Evolutionary conservation across 2,329 filamentous ascomycete species (phyloP).

Genomic region (Sclerotinia glacialis): DNA sequence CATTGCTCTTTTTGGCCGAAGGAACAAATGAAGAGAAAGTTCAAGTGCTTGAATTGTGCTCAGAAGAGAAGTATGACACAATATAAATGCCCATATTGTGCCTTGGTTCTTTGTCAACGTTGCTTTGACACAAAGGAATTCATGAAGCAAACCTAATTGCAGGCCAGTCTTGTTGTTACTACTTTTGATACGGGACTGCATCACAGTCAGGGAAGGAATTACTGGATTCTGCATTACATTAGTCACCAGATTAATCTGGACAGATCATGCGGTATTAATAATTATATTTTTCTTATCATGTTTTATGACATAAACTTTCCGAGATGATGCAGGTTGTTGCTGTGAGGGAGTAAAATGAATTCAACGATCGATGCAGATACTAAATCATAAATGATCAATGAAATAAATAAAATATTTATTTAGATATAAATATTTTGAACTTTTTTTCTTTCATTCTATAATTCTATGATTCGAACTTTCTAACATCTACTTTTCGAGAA

Average conservation of each 20-base stretch:
- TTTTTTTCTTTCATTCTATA: too few relatives aligned
- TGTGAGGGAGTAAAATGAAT: conserved; percentile 37
- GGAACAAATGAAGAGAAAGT: conserved; percentile 26
- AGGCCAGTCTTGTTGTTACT: background rate
- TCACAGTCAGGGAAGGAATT: background rate
- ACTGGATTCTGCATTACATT: background rate
- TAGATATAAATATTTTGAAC: too few relatives aligned
- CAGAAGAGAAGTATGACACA: conserved; percentile 27
- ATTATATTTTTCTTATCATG: background rate
- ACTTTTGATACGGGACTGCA: background rate
- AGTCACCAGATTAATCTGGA: background rate
- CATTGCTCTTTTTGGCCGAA: conserved; percentile 29
- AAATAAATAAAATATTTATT: too few relatives aligned
- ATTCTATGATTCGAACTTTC: too few relatives aligned
- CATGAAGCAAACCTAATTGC: background rate
- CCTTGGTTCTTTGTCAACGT: conserved; percentile 24
- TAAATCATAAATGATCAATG: conserved; percentile 26
- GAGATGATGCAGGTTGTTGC: conserved; percentile 46
- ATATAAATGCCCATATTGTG: conserved; percentile 29
- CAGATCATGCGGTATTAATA: background rate
- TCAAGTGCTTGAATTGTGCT: conserved; percentile 27
- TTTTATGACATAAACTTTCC: too few relatives aligned
- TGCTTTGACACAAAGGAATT: conserved; percentile 16
- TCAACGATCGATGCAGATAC: conserved; percentile 46
- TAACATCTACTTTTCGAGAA: too few relatives aligned